Base-by-base conservation (phyloP, 1,284 basidiomycete species). In the Gomphus bonarii region DNA sequence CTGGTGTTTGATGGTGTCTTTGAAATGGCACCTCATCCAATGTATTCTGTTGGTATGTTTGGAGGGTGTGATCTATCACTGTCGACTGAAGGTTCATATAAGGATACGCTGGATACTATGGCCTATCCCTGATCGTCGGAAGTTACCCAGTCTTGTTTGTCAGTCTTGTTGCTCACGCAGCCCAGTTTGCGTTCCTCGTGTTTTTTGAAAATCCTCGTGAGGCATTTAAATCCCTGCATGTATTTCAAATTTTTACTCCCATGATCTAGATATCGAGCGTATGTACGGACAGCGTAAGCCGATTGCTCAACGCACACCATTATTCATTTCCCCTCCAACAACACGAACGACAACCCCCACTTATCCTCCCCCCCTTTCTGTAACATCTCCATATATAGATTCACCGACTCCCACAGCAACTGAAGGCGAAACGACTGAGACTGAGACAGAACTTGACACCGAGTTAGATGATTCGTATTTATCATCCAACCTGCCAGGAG, bases 1-100 rank as follows among this genome's bases (percentile, higher is more conserved):
- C 77, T 99, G 22, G 88, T 98, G 4, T 99, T 99, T 68, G 95
- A 99, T 68, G 97, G 97, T 8, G 95, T 99, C 8, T 98, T 98
- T 66, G 95, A 98, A 67, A 77, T 92, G 51, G 88, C 88, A 3
- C 90, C 88, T 0, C 91, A 93, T 66, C 91, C 91, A 0, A 94
- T 94, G 91, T 95, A 95, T 68, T 92, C 89, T 54, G 93, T 97
- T 60, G 95, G 86, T 82, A 62, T 59, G 85, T 72, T 11, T n/a
- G 16, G 51, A 10, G 9, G 6, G 0, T 5, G 6, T 10, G 20
- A 33, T 20, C 43, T 11, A 20, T 20, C 22, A 38, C 52, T 31
- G 49, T 36, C 40, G 38, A 46, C 55, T 35, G 43, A 43, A 53
- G 22, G 31, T 33, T 18, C 25, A 28, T 40, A 8, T 46, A 58